Evolutionary conservation across 768 basidiomycete species (phyloP).

Genomic region (Collybia sordida): DNA sequence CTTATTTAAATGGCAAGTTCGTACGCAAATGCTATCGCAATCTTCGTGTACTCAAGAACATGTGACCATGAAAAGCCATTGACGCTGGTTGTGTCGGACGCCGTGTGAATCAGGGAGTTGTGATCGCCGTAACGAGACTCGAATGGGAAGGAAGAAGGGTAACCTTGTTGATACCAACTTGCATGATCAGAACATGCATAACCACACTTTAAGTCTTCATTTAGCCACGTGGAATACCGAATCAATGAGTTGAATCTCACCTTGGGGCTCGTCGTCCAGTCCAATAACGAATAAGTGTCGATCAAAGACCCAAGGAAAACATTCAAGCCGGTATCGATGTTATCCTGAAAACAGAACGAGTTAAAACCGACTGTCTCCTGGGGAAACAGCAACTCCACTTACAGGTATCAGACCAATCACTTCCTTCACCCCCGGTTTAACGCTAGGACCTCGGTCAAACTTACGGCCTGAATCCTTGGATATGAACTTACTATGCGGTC

Average conservation of each 20-base stretch:
- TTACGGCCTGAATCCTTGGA: background rate
- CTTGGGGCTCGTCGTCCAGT: constrained; percentile 38
- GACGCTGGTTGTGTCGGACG: constrained; percentile 33
- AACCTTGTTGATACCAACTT: constrained; percentile 61
- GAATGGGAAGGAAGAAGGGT: constrained; percentile 38
- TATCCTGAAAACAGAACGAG: constrained; percentile 20
- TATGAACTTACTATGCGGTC: constrained; percentile 34
- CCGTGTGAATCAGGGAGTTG: constrained; percentile 38
- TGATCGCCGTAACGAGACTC: constrained; percentile 22
- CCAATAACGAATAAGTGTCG: constrained; percentile 39
- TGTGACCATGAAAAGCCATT: constrained; percentile 57
- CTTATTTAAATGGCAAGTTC: constrained; percentile 8
- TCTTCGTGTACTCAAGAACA: constrained; percentile 60
- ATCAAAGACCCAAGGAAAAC: constrained; percentile 41
- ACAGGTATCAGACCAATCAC: constrained; percentile 34
- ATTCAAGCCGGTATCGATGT: constrained; percentile 32
- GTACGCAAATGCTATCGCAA: constrained; percentile 23
- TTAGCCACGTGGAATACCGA: background rate
- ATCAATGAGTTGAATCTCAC: constrained; percentile 17
- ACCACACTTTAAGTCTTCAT: constrained; percentile 25
- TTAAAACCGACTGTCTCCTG: background rate
- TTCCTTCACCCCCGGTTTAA: constrained; percentile 40
- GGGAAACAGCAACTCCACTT: background rate
- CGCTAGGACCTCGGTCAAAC: constrained; percentile 31
- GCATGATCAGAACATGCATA: constrained; percentile 76